These are phyloP conservation scores for Letharia columbiana DNA, from an alignment of 495 filamentous ascomycete species.

Conservation along the genomic window DNA sequence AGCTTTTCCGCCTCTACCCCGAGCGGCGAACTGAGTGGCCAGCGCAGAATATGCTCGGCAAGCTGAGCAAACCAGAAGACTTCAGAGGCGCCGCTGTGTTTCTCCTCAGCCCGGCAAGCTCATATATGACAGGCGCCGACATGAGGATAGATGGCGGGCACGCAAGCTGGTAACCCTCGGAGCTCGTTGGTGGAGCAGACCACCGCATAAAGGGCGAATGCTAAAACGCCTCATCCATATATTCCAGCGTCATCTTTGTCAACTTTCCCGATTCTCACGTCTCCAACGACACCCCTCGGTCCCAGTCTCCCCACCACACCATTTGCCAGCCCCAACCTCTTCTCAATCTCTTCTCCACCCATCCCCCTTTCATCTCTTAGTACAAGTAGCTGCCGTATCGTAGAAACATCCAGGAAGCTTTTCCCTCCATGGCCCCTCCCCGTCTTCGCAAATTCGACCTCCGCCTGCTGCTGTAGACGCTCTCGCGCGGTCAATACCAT, in stretches of 20 bases:
- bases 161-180: constrained; percentile 55
- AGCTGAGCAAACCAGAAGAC: constrained; percentile 70
- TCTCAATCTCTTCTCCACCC: constrained; percentile 48
- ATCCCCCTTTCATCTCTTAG: constrained; percentile 50
- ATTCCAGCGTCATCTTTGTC: constrained; percentile 26
- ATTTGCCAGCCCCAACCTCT: constrained; percentile 45
- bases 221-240: constrained; percentile 27
- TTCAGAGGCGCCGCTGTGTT: constrained; percentile 78
- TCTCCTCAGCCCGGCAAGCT: constrained; percentile 75
- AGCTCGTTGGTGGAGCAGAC: neutral
- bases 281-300: constrained; percentile 41
- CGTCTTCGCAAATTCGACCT: constrained; percentile 40
- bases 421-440: constrained; percentile 38
- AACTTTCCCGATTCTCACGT: constrained; percentile 29
- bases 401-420: constrained; percentile 54
- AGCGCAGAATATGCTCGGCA: constrained; percentile 79
- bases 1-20: constrained; percentile 64
- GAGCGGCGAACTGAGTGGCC: constrained; percentile 73
- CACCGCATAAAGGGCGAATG: neutral
- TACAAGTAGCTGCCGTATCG: constrained; percentile 50
- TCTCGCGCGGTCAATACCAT: constrained; percentile 40
- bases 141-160: constrained; percentile 78
- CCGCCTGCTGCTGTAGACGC: constrained; percentile 38
- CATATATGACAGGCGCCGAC: constrained; percentile 79
- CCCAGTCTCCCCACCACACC: constrained; percentile 52